Evolutionary conservation across 306 rosid species (phyloP).

Genomic region (Pterocarpus santalinus): DNA sequence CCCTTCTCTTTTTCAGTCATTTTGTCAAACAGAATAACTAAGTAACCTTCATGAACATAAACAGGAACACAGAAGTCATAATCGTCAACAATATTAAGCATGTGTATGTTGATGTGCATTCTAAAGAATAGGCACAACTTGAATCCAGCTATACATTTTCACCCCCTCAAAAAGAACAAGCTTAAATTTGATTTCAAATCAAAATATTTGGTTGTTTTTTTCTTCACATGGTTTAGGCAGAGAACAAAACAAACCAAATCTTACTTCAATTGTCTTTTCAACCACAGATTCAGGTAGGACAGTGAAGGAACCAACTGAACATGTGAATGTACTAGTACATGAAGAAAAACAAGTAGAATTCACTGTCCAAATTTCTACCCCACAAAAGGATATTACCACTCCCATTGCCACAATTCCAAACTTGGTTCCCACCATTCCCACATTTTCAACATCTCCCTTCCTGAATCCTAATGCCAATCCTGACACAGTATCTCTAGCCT

Average conservation of each 20-base stretch:
- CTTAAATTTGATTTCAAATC: constrained; percentile 36
- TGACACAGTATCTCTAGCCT: too few species aligned
- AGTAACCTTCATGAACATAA: too few species aligned
- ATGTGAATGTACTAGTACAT: constrained; percentile 52
- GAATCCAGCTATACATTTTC: constrained; percentile 32
- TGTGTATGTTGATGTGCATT: neutral
- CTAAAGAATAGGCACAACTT: constrained; percentile 29
- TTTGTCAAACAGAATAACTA: too few species aligned
- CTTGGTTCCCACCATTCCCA: constrained; percentile 55
- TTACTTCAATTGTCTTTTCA: constrained; percentile 53
- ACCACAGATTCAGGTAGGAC: constrained; percentile 55
- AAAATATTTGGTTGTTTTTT: constrained; percentile 18
- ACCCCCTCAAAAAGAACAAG: constrained; percentile 18
- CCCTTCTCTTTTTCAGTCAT: too few species aligned
- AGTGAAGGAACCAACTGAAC: constrained; percentile 9
- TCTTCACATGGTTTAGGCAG: constrained; percentile 50
- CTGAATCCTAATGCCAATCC: constrained; percentile 48
- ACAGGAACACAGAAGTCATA: too few species aligned
- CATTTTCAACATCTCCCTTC: constrained; percentile 58
- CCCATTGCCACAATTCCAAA: constrained; percentile 86
- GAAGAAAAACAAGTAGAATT: constrained; percentile 45
- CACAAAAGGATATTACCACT: constrained; percentile 75
- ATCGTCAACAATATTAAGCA: too few species aligned
- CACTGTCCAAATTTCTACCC: constrained; percentile 52
- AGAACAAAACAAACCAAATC: constrained; percentile 42